A percentile compares a stretch with the other conserved stretches of the same genome.
Evolutionary conservation across 805 yeast genomes (phyloP).

Genomic region (Sporopachydermia quercuum): DNA sequence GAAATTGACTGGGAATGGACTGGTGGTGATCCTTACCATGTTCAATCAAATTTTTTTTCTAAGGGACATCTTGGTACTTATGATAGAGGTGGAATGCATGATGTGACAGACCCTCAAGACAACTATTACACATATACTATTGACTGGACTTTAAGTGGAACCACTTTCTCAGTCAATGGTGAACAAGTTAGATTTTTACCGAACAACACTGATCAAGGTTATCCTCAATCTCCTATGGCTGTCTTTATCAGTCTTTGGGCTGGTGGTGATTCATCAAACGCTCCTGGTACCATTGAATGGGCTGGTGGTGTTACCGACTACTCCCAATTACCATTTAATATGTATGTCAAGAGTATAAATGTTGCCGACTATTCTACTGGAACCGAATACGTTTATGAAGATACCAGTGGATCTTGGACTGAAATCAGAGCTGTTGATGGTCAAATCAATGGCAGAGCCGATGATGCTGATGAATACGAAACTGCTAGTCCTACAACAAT

Average conservation of each 20-base stretch:
- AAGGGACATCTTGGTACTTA: constrained; percentile 68
- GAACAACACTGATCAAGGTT: constrained; percentile 45
- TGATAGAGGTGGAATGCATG: constrained; percentile 66
- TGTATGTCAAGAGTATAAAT: constrained; percentile 42
- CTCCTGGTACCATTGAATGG: constrained; percentile 63
- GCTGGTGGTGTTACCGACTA: constrained; percentile 68
- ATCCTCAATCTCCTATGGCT: constrained; percentile 85
- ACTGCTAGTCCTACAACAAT: constrained; percentile 9
- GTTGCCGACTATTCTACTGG: constrained; percentile 48
- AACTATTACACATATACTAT: constrained; percentile 64
- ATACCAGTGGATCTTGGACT: constrained; percentile 23
- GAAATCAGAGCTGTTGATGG: constrained; percentile 29
- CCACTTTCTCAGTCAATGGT: constrained; percentile 68
- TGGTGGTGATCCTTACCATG: constrained; percentile 62
- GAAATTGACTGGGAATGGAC: constrained; percentile 84
- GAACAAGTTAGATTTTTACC: constrained; percentile 44
- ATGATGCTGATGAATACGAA: constrained; percentile 30
- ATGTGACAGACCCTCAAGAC: constrained; percentile 38
- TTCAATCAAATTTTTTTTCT: constrained; percentile 63
- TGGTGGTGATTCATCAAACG: constrained; percentile 59
- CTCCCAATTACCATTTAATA: constrained; percentile 40
- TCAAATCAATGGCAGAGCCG: constrained; percentile 41
- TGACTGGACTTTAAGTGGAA: constrained; percentile 61
- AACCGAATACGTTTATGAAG: constrained; percentile 24
- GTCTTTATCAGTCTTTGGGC: constrained; percentile 54